A percentile compares a stretch with the other conserved stretches of the same genome.
These are phyloP conservation scores for Castanea mollissima DNA, from an alignment of 306 rosid genomes.

Conservation along the genomic window DNA sequence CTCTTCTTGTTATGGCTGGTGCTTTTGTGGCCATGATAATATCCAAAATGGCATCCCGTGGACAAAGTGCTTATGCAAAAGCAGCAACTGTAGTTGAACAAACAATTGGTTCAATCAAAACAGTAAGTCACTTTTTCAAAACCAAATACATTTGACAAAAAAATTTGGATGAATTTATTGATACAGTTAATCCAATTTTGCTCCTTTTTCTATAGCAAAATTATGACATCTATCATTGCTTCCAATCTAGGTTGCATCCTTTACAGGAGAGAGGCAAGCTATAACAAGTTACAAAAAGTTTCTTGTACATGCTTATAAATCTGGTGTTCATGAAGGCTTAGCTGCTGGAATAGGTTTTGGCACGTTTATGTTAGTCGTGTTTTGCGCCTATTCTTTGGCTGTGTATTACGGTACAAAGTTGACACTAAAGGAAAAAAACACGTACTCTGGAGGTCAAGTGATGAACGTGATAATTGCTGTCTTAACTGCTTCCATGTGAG, in stretches of 20 bases:
- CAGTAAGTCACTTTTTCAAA: conserved; percentile 13
- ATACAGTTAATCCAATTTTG: neutral
- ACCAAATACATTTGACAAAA: neutral
- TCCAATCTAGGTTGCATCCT: conserved; percentile 24
- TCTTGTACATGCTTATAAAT: conserved; percentile 13
- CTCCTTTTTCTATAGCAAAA: neutral
- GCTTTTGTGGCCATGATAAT: neutral
- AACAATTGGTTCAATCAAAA: conserved; percentile 32
- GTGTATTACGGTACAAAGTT: neutral
- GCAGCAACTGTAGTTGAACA: conserved; percentile 35
- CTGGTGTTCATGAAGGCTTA: conserved; percentile 23
- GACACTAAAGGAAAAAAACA: no score
- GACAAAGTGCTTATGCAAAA: neutral
- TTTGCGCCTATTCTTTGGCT: conserved; percentile 18
- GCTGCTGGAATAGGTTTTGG: conserved; percentile 21
- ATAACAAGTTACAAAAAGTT: neutral
- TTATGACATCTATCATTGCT: neutral
- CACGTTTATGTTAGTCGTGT: neutral
- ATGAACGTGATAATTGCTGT: no score
- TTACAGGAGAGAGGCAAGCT: conserved; percentile 34
- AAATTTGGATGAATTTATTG: neutral
- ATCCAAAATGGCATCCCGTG: conserved; percentile 5
- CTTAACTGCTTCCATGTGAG: no score
- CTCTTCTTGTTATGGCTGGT: conserved; percentile 15
- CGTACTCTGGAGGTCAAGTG: no score